Evolutionary conservation across 1,284 basidiomycete genomes (phyloP), one percentile per base, ranked within the genome.

Genomic region (Erythrobasidium hasegawianum): DNA sequence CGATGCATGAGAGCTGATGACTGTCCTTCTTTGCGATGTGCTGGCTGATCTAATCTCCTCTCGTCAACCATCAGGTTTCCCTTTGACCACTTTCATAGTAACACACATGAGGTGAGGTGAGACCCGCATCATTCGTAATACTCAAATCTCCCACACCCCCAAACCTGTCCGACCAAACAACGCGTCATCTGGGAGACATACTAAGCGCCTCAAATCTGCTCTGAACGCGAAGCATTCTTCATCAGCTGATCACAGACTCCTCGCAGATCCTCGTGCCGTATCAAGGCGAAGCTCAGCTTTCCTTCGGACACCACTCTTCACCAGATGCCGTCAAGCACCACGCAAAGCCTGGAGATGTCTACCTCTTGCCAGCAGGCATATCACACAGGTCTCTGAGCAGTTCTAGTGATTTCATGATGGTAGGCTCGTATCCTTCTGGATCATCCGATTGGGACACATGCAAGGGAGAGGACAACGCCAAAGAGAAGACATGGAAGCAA

Each of bases 371-470:
- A 57, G 61, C 61, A 20, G 61, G 61, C 13, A 56, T 57, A 3
- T 29, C 53, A 38, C 61, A 64, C 26, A 29, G 61, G 16, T 64
- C 61, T 24, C 20, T 64, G 29, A 29, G 39, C 14, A 52, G 56
- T 47, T 54, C 50, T 49, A 54, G 54, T 43, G 61, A 64, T 40
- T 64, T 64, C 24, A 20, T 47, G 29, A 64, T 64, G 61, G 61
- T 64, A 64, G 61, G 61, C n/a, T 64, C 53, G 41, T 64, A 64
- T 27, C 61, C 61, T 57, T 38, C 33, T 16, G 61, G 53, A 1
- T 39, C 27, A 3, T 40, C 20, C 11, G 26, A 64, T 33, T 64
- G 61, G 61, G 61, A 64, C 26, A 64, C 56, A 41, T 64, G 61
- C 29, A 55, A 38, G 22, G 61, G 52, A 20, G 52, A 33, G 9